Evolutionary conservation across 1,139 yeast genomes (phyloP), one percentile per base, ranked within the genome.

Genomic region (Pichia sp.): DNA sequence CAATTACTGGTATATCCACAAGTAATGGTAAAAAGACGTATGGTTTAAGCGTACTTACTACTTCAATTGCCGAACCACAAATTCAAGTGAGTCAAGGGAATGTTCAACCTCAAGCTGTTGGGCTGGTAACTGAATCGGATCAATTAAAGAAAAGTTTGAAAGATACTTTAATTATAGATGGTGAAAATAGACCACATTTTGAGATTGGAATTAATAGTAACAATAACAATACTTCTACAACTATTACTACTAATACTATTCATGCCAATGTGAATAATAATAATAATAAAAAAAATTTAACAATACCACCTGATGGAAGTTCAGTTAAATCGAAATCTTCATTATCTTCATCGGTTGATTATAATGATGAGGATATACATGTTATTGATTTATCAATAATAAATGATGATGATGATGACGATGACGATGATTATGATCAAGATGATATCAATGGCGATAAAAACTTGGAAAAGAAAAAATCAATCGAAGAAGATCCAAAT

Each of bases 401-500:
- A 9, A 39, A 39, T 9, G 44, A 45, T 35, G 51, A 42, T 29
- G 55, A 50, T 6, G 53, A 50, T 5, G 51, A 48, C 29, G 52
- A 58, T 1, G 59, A 54, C 6, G 52, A 47, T 2, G 56, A 51
- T 3, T 55, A 51, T 16, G 46, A 45, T 6, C 32, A 39, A 35
- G 24, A 12, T 24, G 55, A 57, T 35, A 52, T 56, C 7, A 49
- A 16, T 16, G 16, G 16, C 16, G 16, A 16, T 16, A 16, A 16
- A 16, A 16, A 16, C 16, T 16, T 16, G 16, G 16, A 16, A 54
- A 20, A 30, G 16, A 69, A 72, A 30, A 40, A 40, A 9, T 22
- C 39, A 10, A 9, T 40, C 45, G 95, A 87, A 59, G 96, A 87
- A 63, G 80, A 78, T 53, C 68, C 72, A 38, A 71, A 71, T 40